These are phyloP conservation scores for Fusarium sublunatum DNA, from an alignment of 2,329 filamentous ascomycete species.

Conservation along the genomic window DNA sequence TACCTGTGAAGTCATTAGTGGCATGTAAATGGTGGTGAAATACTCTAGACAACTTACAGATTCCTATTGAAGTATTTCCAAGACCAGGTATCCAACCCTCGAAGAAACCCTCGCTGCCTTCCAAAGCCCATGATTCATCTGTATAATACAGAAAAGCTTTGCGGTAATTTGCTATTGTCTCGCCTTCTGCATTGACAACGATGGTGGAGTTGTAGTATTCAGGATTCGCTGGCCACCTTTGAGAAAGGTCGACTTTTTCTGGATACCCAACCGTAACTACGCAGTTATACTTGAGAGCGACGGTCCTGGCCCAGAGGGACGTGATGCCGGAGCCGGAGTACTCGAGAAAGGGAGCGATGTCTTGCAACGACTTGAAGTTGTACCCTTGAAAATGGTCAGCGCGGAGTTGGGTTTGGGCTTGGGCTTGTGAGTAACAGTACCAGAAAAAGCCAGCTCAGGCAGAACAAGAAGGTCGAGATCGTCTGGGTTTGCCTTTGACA, in stretches of 20 bases:
- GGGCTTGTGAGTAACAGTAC: slow-evolving; percentile 55
- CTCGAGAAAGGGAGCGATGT: slow-evolving; percentile 78
- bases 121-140: slow-evolving; percentile 71
- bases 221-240: slow-evolving; percentile 61
- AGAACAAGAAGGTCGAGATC: slow-evolving; percentile 78
- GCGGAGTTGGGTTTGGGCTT: not conserved
- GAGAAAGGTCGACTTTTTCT: slow-evolving; percentile 68
- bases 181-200: slow-evolving; percentile 67
- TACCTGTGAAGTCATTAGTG: slow-evolving; percentile 15
- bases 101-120: slow-evolving; percentile 64
- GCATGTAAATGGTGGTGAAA: not conserved
- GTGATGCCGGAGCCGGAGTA: slow-evolving; percentile 72
- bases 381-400: slow-evolving; percentile 65
- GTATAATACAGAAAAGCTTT: slow-evolving; percentile 70
- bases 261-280: slow-evolving; percentile 79
- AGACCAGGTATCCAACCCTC: slow-evolving; percentile 58
- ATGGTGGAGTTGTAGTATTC: slow-evolving; percentile 68
- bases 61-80: slow-evolving; percentile 67
- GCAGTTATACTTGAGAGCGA: slow-evolving; percentile 74
- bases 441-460: slow-evolving; percentile 80
- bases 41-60: slow-evolving; percentile 55
- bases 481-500: slow-evolving; percentile 63
- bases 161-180: slow-evolving; percentile 70
- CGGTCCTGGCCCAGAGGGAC: slow-evolving; percentile 76
- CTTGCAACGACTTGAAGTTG: slow-evolving; percentile 76